phyloP scores from a whole-genome alignment of 1,284 basidiomycete genomes.

The Boletus semigastroideus region DNA sequence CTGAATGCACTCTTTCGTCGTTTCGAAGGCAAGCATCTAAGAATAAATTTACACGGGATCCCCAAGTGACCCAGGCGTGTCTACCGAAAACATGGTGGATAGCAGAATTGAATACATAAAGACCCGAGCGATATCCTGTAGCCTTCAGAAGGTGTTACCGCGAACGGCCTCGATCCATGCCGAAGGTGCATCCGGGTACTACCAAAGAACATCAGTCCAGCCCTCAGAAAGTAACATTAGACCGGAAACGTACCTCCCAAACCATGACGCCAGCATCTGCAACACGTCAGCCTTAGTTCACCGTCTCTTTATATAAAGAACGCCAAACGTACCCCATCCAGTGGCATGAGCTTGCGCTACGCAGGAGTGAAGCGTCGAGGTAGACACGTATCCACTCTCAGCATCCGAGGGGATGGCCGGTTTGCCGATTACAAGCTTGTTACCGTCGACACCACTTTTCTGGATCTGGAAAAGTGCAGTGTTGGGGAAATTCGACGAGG shows the following conservation, averaged over 20 bases:
- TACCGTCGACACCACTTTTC: background rate
- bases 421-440: slow-evolving; percentile 1
- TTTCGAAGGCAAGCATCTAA: too few relatives aligned
- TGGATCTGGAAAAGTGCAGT: background rate
- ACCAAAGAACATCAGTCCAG: background rate
- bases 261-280: slow-evolving; percentile 2
- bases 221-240: too few relatives aligned
- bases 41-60: too few relatives aligned
- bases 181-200: background rate
- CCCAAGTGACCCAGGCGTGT: too few relatives aligned
- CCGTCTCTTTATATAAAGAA: background rate
- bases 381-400: background rate
- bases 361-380: background rate
- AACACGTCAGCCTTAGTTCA: background rate
- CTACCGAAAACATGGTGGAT: too few relatives aligned
- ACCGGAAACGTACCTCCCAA: background rate
- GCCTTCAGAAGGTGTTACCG: background rate
- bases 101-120: too few relatives aligned
- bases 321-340: background rate
- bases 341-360: background rate
- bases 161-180: background rate
- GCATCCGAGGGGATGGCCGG: background rate
- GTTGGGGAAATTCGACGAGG: background rate
- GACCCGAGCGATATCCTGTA: too few relatives aligned
- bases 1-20: too few relatives aligned